phyloP scores from a whole-genome alignment of 2,329 filamentous ascomycete genomes.

The Penicillium sp. region DNA sequence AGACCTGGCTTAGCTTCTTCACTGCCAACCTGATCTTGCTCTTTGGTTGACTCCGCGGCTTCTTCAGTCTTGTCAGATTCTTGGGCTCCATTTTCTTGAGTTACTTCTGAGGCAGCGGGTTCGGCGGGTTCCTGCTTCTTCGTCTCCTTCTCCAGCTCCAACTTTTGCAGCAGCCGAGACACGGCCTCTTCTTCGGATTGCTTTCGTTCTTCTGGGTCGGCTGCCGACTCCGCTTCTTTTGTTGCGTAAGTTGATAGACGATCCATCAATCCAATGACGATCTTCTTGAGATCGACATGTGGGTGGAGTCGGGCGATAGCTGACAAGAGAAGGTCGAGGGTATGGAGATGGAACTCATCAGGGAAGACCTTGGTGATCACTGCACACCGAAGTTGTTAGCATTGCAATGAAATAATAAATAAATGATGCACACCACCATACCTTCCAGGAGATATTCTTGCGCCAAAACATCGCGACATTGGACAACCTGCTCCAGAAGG shows the following conservation, averaged over 20 bases:
- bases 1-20: constrained; percentile 36
- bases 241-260: constrained; percentile 91
- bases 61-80: constrained; percentile 30
- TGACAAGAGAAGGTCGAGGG: constrained; percentile 87
- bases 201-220: constrained; percentile 65
- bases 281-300: constrained; percentile 95
- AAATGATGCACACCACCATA: constrained; percentile 22
- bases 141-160: constrained; percentile 61
- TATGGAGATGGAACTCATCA: constrained; percentile 96
- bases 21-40: constrained; percentile 31
- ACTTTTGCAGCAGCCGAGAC: constrained; percentile 67
- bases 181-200: constrained; percentile 82
- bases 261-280: constrained; percentile 97
- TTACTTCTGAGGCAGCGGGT: constrained; percentile 28
- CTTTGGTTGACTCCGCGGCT: constrained; percentile 23
- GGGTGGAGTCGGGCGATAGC: constrained; percentile 90
- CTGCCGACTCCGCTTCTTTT: constrained; percentile 66
- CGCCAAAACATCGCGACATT: constrained; percentile 91
- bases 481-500: constrained; percentile 90
- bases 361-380: constrained; percentile 99
- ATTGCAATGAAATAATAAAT: constrained; percentile 2
- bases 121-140: constrained; percentile 37
- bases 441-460: constrained; percentile 94
- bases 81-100: constrained; percentile 36
- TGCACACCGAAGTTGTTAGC: constrained; percentile 31